A percentile compares a stretch with the other conserved stretches of the same genome.
phyloP scores from a whole-genome alignment of 2,329 filamentous ascomycete genomes.

The Gaeumannomyces sp. region DNA sequence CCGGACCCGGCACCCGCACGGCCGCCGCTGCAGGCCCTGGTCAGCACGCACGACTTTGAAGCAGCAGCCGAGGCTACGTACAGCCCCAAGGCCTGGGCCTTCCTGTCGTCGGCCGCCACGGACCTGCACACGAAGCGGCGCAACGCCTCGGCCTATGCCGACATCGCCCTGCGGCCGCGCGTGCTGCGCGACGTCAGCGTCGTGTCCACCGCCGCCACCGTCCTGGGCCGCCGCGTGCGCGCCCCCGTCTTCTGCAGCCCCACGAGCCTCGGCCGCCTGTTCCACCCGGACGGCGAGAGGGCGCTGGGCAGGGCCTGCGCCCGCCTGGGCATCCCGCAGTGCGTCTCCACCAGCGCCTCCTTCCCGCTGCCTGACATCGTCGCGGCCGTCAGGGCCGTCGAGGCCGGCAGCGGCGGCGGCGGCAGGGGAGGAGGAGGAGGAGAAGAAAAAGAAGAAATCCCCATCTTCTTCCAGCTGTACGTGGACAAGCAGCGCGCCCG shows the following conservation, averaged over 20 bases:
- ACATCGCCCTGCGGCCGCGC: slow-evolving; percentile 54
- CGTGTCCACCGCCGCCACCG: slow-evolving; percentile 43
- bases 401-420: slow-evolving; percentile 14
- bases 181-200: slow-evolving; percentile 49
- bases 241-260: slow-evolving; percentile 59
- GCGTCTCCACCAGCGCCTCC: slow-evolving; percentile 55
- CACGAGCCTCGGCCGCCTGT: slow-evolving; percentile 57
- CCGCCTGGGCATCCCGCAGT: slow-evolving; percentile 48
- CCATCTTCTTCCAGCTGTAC: slow-evolving; percentile 19
- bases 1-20: too few species aligned
- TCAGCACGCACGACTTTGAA: slow-evolving; percentile 57
- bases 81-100: slow-evolving; percentile 61
- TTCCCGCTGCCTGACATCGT: slow-evolving; percentile 51
- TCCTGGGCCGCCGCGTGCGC: slow-evolving; percentile 46
- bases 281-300: slow-evolving; percentile 59
- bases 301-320: slow-evolving; percentile 48
- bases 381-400: slow-evolving; percentile 22
- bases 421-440: slow-evolving; percentile 6
- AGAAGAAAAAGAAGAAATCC: slow-evolving; percentile 24
- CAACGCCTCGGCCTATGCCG: slow-evolving; percentile 48
- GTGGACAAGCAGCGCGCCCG: slow-evolving; percentile 45
- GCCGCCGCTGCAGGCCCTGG: slow-evolving; percentile 42
- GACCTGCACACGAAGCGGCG: slow-evolving; percentile 49
- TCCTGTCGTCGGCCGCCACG: slow-evolving; percentile 60
- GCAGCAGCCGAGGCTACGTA: slow-evolving; percentile 47